Evolutionary conservation across 2,329 filamentous ascomycete genomes (phyloP).

Genomic region (Fusarium robinianum): DNA sequence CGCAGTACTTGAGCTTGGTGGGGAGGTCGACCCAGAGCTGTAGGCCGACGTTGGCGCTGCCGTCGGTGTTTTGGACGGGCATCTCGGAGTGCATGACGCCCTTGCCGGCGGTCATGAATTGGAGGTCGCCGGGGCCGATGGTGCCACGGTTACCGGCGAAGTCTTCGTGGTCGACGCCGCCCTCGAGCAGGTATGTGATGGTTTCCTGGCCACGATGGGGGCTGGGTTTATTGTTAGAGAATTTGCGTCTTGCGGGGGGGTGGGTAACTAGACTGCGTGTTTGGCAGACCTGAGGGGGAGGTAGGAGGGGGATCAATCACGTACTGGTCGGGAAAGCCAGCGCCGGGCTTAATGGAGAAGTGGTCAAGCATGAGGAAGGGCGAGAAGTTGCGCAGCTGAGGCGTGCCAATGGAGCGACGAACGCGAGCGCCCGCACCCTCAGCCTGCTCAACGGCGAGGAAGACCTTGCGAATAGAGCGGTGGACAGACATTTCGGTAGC

Average conservation of each 20-base stretch:
- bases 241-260: too few relatives aligned
- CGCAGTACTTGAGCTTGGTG: slow-evolving; percentile 78
- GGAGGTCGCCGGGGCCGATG: slow-evolving; percentile 83
- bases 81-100: slow-evolving; percentile 97
- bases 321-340: slow-evolving; percentile 86
- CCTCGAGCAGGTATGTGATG: slow-evolving; percentile 87
- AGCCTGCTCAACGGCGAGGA: slow-evolving; percentile 81
- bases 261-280: too few relatives aligned
- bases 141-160: slow-evolving; percentile 86
- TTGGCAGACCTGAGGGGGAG: too few relatives aligned
- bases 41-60: slow-evolving; percentile 79
- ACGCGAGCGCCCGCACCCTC: slow-evolving; percentile 90
- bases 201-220: slow-evolving; percentile 80
- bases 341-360: slow-evolving; percentile 77
- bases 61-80: slow-evolving; percentile 78
- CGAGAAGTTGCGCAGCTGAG: slow-evolving; percentile 80
- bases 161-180: slow-evolving; percentile 89
- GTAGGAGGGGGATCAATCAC: slow-evolving; percentile 15
- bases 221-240: slow-evolving; percentile 22
- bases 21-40: slow-evolving; percentile 97
- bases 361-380: slow-evolving; percentile 98
- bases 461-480: slow-evolving; percentile 79
- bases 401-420: slow-evolving; percentile 83
- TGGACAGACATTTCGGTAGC: slow-evolving; percentile 65
- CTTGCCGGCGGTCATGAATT: slow-evolving; percentile 95